Evolutionary conservation across 768 basidiomycete species (phyloP), one percentile per base, ranked within the genome.

Genomic region (Hericium alpestre): DNA sequence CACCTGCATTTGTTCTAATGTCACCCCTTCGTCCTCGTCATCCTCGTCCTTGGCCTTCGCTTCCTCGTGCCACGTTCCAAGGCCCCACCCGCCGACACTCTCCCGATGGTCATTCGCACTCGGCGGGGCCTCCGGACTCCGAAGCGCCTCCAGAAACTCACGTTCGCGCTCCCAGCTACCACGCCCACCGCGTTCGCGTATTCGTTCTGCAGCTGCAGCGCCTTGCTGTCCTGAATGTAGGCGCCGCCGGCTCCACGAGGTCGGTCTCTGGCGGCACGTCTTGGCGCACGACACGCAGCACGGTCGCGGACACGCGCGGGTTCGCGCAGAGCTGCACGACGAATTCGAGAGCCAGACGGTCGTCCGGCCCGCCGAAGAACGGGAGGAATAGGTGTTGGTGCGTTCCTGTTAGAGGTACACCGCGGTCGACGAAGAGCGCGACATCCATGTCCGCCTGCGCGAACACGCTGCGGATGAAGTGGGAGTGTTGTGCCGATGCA

Each of bases 351-450:
- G 92, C 90, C 16, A 93, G 75, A 2, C 95, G 78, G 66, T 96
- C 94, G 68, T 98, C 95, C 0, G 92, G 87, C 0, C 95, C 95
- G 22, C 95, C 95, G 67, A 92, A 89, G 79, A 97, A 97, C 0
- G 92, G 89, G 12, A 96, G 65, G 71, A 92, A 88, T 13, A 97
- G 62, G 65, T 91, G 88, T 64, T 83, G 78, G 9, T 57, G 58
- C 47, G 64, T 68, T 41, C 71, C 71, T 49, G 68, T 68, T 46
- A 61, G 58, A 0, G 65, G 63, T 8, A 70, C 64, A 53, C 71
- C 63, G 49, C 80, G 77, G 64, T 96, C 92, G 50, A 97, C 79
- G 65, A 86, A 92, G 10, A 98, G 70, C 0, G 84, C 92, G 20
- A 95, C 88, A 64, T 97, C 90, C 18, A 75, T 82, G 59, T 68